Base-by-base conservation (phyloP, 345 rosid genomes). In the Camelina hispida region DNA sequence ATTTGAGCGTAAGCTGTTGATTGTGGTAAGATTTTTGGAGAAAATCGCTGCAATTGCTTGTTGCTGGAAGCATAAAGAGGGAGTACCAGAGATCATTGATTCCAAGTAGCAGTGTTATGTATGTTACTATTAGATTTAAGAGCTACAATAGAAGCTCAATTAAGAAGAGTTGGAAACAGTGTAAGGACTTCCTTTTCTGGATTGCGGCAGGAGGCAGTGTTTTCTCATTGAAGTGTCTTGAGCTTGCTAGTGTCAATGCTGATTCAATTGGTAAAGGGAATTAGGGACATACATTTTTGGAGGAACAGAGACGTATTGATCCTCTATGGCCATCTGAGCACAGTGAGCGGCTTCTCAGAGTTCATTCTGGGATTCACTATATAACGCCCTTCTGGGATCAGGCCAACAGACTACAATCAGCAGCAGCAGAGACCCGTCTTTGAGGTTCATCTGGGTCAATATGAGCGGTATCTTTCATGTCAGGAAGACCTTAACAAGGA, bases 321-420 rank as follows among this genome's bases (percentile, higher is more conserved):
- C 79, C 81, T 65, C 57, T 79, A 48, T 86, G 91, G 88, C 86
- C 82, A 42, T 75, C 71, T 56, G 83, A 83, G 61, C 86, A 82
- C 66, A 51, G 56, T 38, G 74, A 81, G 64, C 80, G 68, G 80
- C 82, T 81, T 78, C 82, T 81, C 35, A 48, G 83, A 66, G 76
- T 63, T 76, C 83, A 75, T 64, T 32, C 73, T 75, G 66, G 79
- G 73, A 47, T 68, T 76, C 80, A 82, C 37, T 80, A 68, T 28
- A 18, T 64, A 73, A 67, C 81, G 74, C 44, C 64, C 87, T 60
- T 79, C 90, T 32, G 84, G 87, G 72, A 69, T 87, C 72, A 82
- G 66, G 62, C 81, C 82, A 6, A 59, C 78, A 68, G 90, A 85
- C 56, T 70, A 70, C 34, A 58, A 62, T 30, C 76, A 81, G 52